These are phyloP conservation scores for Salix caprea DNA, from an alignment of 345 rosid genomes.

Conservation along the genomic window DNA sequence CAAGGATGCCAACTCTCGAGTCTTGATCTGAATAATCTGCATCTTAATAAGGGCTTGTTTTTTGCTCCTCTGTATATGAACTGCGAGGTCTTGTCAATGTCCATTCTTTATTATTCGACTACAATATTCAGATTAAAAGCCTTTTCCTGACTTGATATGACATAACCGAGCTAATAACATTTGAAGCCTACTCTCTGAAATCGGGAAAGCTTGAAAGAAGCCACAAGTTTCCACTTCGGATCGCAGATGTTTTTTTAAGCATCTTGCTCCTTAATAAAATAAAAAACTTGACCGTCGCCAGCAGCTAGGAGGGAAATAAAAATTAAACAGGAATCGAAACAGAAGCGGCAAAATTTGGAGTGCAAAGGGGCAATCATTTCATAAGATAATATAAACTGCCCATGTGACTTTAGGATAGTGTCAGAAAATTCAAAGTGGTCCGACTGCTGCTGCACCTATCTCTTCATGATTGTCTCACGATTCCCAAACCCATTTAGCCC, in stretches of 20 bases:
- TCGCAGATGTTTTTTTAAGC: not conserved
- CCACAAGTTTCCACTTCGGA: not conserved
- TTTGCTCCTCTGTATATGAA: not conserved
- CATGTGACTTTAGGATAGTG: slow-evolving; percentile 21
- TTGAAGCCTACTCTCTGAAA: not conserved
- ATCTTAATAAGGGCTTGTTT: too few species aligned
- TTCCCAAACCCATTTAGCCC: slow-evolving; percentile 28
- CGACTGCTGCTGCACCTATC: slow-evolving; percentile 23
- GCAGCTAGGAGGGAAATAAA: not conserved
- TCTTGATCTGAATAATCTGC: not conserved
- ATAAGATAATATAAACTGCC: not conserved
- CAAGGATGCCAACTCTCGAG: slow-evolving; percentile 20
- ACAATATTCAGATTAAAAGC: not conserved
- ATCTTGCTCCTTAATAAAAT: not conserved
- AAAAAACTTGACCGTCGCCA: not conserved
- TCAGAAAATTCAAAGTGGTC: slow-evolving; percentile 24
- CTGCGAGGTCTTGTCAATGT: not conserved
- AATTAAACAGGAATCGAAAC: not conserved
- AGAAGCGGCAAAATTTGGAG: slow-evolving; percentile 1
- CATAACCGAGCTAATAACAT: not conserved
- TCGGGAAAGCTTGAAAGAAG: not conserved
- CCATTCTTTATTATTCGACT: not conserved
- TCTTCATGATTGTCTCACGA: slow-evolving; percentile 38
- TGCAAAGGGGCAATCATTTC: not conserved
- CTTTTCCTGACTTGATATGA: not conserved